These are phyloP conservation scores for Cryomyces minteri DNA, from an alignment of 495 filamentous ascomycete species.

Conservation along the genomic window DNA sequence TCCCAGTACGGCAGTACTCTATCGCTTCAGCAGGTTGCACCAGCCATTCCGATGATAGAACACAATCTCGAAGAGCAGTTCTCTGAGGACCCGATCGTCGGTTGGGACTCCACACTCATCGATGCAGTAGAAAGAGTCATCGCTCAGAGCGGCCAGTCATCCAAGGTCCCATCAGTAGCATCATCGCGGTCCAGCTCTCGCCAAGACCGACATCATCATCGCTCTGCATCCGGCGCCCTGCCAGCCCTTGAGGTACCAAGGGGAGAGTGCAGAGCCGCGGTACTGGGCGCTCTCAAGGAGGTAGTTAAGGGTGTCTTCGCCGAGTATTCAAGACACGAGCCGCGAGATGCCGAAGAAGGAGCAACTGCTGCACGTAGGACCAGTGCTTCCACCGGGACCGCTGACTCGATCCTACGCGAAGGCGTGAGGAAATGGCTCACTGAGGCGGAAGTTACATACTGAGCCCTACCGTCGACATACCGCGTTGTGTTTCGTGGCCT, in stretches of 20 bases:
- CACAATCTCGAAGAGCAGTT: constrained; percentile 42
- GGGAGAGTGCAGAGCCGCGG: constrained; percentile 38
- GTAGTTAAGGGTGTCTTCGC: constrained; percentile 41
- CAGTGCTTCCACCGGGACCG: constrained; percentile 29
- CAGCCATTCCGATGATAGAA: constrained; percentile 11
- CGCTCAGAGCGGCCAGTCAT: constrained; percentile 28
- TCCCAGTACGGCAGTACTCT: constrained; percentile 25
- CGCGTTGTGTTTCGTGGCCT: no score
- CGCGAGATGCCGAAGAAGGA: constrained; percentile 7
- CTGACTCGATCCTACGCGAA: constrained; percentile 28
- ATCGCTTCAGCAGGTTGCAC: constrained; percentile 13
- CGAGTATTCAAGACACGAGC: constrained; percentile 16
- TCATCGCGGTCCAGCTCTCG: constrained; percentile 12
- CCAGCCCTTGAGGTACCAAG: constrained; percentile 29
- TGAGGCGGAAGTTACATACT: constrained; percentile 26
- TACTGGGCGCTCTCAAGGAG: constrained; percentile 45
- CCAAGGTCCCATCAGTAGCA: constrained; percentile 6
- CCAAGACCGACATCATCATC: background rate
- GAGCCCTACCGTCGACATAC: no score
- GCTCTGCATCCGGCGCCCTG: constrained; percentile 6
- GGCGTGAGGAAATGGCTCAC: constrained; percentile 46
- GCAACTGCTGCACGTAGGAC: constrained; percentile 13
- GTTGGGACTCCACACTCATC: constrained; percentile 52
- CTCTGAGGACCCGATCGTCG: constrained; percentile 54
- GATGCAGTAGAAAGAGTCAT: constrained; percentile 66